Base-by-base conservation (phyloP, 257 asterid genomes). In the Echium plantagineum region DNA sequence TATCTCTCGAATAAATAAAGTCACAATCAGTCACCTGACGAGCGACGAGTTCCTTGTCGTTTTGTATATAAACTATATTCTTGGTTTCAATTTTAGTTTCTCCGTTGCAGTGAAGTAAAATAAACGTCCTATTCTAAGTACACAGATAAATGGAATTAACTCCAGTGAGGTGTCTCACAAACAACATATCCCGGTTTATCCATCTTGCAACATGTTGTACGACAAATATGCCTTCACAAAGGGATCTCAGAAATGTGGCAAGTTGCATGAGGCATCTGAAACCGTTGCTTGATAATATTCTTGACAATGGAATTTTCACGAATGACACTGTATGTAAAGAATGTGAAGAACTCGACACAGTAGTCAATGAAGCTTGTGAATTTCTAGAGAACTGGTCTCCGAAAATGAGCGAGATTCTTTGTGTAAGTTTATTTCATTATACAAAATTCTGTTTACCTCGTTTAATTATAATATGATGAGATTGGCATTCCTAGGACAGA, bases 381-480 rank as follows among this genome's bases (percentile, higher is more conserved):
- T 78, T 86, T 72, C 82, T 93, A 18, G 96, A 89, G 80, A 82
- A 78, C 77, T 89, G 96, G 96, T 83, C 99, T 60, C 85, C 90
- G 21, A 84, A 70, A 79, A 84, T 49, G 87, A 89, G 99, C 95
- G 89, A 78, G 84, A 83, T 85, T 70, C 83, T 86, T 66, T 81
- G 78, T 74, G 99, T 93, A 77, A 83, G 91, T 70, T 65, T 53
- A 71, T 70, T 68, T 60, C 55, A 22, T 67, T 68, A 42, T 52
- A 48, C 48, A 28, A 38, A 48, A 42, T 28, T 31, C 46, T 35
- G 42, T 57, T 9, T 28, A 28, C 32, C 5, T 0, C 3, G 32
- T 28, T 28, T 28, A 28, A 28, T 6, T 2, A 28, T 28, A 28
- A 28, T 3, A 28, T 28, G 32, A 3, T 28, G 32, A 28, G 32